phyloP scores from a whole-genome alignment of 495 filamentous ascomycete species.

The Bathelium albidoporum region DNA sequence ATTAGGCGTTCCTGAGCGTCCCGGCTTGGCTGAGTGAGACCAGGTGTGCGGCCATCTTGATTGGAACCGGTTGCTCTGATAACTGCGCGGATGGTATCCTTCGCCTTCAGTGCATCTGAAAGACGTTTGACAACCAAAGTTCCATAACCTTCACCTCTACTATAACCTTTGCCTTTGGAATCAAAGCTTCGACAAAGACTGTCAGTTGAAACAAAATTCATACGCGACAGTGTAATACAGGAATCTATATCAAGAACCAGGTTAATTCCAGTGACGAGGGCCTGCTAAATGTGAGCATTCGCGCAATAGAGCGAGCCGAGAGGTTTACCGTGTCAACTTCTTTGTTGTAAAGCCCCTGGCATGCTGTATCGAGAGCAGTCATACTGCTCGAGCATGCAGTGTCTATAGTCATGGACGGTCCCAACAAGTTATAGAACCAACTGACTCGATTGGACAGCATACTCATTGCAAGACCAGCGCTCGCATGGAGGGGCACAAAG shows the following conservation, averaged over 20 bases:
- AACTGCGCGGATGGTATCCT: slow-evolving; percentile 30
- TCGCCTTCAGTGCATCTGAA: slow-evolving; percentile 26
- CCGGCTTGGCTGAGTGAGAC: slow-evolving; percentile 3
- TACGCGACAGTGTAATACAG: slow-evolving; percentile 22
- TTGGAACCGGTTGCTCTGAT: slow-evolving; percentile 7
- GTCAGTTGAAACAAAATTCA: background rate
- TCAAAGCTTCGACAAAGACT: slow-evolving; percentile 2
- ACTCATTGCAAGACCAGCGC: slow-evolving; percentile 10
- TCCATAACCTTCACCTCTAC: slow-evolving; percentile 29
- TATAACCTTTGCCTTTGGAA: slow-evolving; percentile 25
- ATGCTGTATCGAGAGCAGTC: slow-evolving; percentile 6
- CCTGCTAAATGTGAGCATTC: slow-evolving; percentile 13
- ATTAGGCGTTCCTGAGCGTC: slow-evolving; percentile 5
- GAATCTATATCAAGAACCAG: slow-evolving; percentile 11
- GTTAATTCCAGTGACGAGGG: slow-evolving; percentile 36
- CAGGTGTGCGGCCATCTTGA: slow-evolving; percentile 9
- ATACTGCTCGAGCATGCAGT: slow-evolving; percentile 42
- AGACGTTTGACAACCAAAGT: slow-evolving; percentile 33
- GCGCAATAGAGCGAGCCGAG: background rate
- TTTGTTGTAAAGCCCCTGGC: background rate
- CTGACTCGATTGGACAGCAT: slow-evolving; percentile 43
- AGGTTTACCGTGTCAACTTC: background rate
- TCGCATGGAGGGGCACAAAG: background rate
- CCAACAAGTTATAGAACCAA: slow-evolving; percentile 39
- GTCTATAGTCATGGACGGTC: slow-evolving; percentile 39